phyloP scores from a whole-genome alignment of 2,329 filamentous ascomycete genomes.

The Colletotrichum theobromicola region DNA sequence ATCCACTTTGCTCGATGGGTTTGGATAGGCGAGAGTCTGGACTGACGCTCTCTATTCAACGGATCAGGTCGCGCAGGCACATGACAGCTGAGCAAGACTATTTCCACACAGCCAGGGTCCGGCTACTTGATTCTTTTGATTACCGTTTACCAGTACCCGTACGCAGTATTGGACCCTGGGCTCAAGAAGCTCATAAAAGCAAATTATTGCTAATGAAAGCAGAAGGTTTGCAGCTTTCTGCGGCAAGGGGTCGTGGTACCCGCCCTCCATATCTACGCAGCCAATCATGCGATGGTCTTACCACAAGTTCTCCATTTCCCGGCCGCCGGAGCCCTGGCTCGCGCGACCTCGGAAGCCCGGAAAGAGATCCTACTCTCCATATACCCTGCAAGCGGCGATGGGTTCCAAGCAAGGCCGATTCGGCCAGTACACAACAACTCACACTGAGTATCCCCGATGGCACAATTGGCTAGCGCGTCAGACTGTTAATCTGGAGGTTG shows the following conservation, averaged over 20 bases:
- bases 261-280: not conserved
- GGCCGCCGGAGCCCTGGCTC: not conserved
- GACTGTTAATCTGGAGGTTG: slow-evolving; percentile 24
- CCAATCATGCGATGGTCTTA: not conserved
- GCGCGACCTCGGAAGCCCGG: not conserved
- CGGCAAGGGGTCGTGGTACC: not conserved
- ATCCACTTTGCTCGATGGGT: not conserved
- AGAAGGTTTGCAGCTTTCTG: not conserved
- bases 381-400: not conserved
- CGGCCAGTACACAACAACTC: not conserved
- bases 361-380: not conserved
- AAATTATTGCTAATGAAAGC: not conserved
- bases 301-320: not conserved
- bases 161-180: not conserved
- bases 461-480: slow-evolving; percentile 24
- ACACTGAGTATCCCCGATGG: slow-evolving; percentile 12
- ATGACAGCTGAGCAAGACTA: not conserved
- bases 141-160: not conserved
- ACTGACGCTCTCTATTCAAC: not conserved
- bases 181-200: not conserved
- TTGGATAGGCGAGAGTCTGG: not conserved
- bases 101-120: not conserved
- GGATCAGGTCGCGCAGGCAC: not conserved
- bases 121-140: not conserved
- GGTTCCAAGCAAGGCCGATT: not conserved